Base-by-base conservation (phyloP, 306 rosid species). In the Potentilla sterilis region DNA sequence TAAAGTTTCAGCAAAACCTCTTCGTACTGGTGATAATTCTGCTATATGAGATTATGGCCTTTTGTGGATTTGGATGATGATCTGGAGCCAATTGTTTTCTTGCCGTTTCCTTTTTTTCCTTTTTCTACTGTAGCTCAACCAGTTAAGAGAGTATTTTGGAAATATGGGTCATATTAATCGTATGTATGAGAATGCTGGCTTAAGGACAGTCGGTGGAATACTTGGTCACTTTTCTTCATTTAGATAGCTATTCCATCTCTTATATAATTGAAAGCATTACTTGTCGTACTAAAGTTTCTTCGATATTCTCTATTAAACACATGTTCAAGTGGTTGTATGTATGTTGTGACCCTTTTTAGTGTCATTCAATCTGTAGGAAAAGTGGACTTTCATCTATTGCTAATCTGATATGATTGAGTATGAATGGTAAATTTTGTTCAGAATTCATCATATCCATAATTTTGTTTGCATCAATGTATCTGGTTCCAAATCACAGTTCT, bases 201-300 rank as follows among this genome's bases (percentile, higher is more conserved):
- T 44, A 11, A 11, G 14, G 14, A 44, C 54, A 48, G 54, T 67
- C 35, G 12, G 6, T 67, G 72, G n/a, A 67, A 21, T 43, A 43
- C 72, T 21, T 67, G 12, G 42, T 42, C 34, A 13, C 19, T 42
- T 9, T 67, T 42, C 52, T 6, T 43, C 52, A 42, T 67, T 41
- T 13, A n/a, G 24, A 6, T 11, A 67, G n/a, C 9, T 67, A 41
- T 40, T 42, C 38, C 24, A 18, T 42, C 21, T 67, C 9, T 67
- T 67, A 67, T 43, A 9, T 61, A 13, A n/a, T 5, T 43, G 49
- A 67, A 67, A 67, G 72, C 15, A 67, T 67, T 32, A 67, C 11
- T n/a, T 67, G 54, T 48, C 6, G 19, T 14, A 15, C 54, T 48
- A 48, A 48, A 48, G 19, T 48, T 14, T 7, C 24, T 52, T 10